Evolutionary conservation across 257 asterid species (phyloP), one percentile per base, ranked within the genome.

Genomic region (Solanum sejunctum): DNA sequence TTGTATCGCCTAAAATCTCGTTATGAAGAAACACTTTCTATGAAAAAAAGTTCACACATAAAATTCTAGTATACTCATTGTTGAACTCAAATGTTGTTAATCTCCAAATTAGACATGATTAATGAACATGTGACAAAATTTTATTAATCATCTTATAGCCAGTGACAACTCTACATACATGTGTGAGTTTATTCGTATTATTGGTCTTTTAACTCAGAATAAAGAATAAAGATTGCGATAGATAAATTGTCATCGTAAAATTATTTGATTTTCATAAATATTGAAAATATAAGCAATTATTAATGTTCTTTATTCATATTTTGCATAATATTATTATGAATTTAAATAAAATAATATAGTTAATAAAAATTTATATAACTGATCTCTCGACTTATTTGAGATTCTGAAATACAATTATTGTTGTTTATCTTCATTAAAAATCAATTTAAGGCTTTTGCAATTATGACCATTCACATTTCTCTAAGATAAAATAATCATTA

Each of bases 41-140:
- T 32, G 36, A 32, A 3, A 32, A 32, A 32, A 32, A 32, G 0
- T 32, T 32, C 36, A 32, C 3, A 32, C 36, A 32, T 32, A 32
- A 32, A 32, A 32, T 32, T 32, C 36, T 32, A 32, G 41, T 36
- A 36, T 5, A 36, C 84, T 71, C 26, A 67, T 63, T 67, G 63
- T 85, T 69, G 58, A 20, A 80, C 67, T 71, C 45, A 69, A 85
- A 61, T n/a, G 8, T 20, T 72, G 36, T 20, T 72, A 13, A 3
- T n/a, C 56, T 72, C 80, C 56, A 43, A 63, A 45, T 72, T 11
- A 72, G 56, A 72, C 56, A 72, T 47, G 85, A 85, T 43, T 15
- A 18, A 47, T 47, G 58, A 70, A 72, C 86, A 87, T 87, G 86
- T 82, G 70, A 82, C 83, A 43, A 5, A 69, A 43, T 43, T 45